Percentiles rank a stretch among this genome's conserved stretches.
Conservation (phyloP, 2,329 filamentous ascomycete species). For the Trichoderma breve region DNA sequence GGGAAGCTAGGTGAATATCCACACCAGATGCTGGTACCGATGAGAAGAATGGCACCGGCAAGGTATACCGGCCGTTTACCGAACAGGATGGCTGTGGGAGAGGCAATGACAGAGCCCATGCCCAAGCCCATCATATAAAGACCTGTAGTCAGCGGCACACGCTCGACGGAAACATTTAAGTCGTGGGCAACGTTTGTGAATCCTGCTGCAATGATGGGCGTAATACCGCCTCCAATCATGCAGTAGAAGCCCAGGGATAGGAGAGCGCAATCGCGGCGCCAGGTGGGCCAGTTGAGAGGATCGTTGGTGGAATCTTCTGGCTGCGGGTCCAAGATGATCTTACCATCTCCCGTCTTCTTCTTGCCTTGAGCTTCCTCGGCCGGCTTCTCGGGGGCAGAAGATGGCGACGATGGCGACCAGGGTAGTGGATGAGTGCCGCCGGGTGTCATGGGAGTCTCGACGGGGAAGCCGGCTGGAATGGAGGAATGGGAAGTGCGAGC, state of each 20-base stretch:
- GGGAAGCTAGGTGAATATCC: slow-evolving; percentile 77
- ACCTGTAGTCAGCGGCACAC: slow-evolving; percentile 83
- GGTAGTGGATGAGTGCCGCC: slow-evolving; percentile 23
- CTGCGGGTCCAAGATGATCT: slow-evolving; percentile 85
- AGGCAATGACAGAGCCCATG: slow-evolving; percentile 77
- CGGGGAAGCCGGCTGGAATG: slow-evolving; percentile 46
- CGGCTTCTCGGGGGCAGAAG: slow-evolving; percentile 4
- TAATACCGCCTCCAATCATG: slow-evolving; percentile 90
- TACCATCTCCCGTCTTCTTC: slow-evolving; percentile 78
- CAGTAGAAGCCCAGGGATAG: slow-evolving; percentile 87
- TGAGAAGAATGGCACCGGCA: slow-evolving; percentile 71
- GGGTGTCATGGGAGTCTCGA: slow-evolving; percentile 35
- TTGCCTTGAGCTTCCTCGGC: slow-evolving; percentile 40
- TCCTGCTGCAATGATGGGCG: slow-evolving; percentile 82
- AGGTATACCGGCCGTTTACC: slow-evolving; percentile 93
- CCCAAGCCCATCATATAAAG: slow-evolving; percentile 94
- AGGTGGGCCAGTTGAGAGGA: slow-evolving; percentile 84
- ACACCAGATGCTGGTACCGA: slow-evolving; percentile 77
- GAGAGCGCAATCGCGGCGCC: slow-evolving; percentile 76
- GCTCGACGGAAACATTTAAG: slow-evolving; percentile 63
- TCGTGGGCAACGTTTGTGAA: slow-evolving; percentile 74
- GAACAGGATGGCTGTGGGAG: slow-evolving; percentile 85
- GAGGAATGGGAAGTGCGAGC: slow-evolving; percentile 59
- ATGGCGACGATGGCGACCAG: background rate
- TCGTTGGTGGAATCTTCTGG: slow-evolving; percentile 89